Evolutionary conservation across 768 basidiomycete species (phyloP), one percentile per base, ranked within the genome.

Genomic region (Galerina sulciceps): DNA sequence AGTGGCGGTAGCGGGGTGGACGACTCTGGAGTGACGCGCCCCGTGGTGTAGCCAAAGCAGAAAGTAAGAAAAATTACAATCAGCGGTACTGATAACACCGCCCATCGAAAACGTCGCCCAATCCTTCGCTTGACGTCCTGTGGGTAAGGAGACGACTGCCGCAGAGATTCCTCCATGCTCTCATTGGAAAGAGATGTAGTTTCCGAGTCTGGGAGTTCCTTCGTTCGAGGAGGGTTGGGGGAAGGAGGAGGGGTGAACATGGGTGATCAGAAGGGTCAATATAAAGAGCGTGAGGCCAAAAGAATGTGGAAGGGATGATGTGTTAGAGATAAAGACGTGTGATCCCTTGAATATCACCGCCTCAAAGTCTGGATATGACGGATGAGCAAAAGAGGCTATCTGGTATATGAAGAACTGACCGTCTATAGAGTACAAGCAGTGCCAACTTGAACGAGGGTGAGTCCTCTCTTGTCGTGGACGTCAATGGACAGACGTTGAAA

Each of bases 41-140:
- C 85, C 10, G 79, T 69, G 57, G 80, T 42, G 69, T 78, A 86
- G n/a, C 76, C 82, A 14, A 82, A 81, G 11, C 79, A 82, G 2
- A 75, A 66, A 10, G 85, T 83, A 59, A 90, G 77, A 42, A 86
- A 54, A 38, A 88, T 67, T 49, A 91, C 78, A 6, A 76, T 62
- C 10, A 87, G 61, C 2, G 89, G 89, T 2, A 88, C 76, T 35
- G 86, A 60, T 41, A 90, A 53, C 53, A 86, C 78, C 1, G 83
- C 76, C 81, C 80, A 84, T 67, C 74, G 72, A 53, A 77, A 75
- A 51, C 77, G 72, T 20, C 83, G 77, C 42, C 76, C 79, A 34
- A 70, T 77, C 45, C 73, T 75, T 58, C 73, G 79, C 71, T 85
- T 87, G 45, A 56, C 38, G 6, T 64, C 56, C 18, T 60, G 47